phyloP scores from a whole-genome alignment of 2,329 filamentous ascomycete genomes.

The Nemania sp. region DNA sequence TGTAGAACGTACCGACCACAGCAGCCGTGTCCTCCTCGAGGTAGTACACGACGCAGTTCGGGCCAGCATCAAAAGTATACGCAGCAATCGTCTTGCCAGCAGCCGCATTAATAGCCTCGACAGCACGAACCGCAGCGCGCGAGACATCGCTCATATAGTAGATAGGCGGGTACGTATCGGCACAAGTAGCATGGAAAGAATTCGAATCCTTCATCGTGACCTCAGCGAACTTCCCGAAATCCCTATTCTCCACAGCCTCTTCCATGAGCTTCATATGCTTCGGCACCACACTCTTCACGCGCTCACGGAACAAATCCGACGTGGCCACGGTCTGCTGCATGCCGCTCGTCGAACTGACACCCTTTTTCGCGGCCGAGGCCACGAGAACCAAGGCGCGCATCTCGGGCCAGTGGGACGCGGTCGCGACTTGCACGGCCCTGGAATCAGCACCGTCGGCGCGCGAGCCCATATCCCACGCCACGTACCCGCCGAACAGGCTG shows the following conservation, averaged over 20 bases:
- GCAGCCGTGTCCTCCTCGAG: conserved; percentile 73
- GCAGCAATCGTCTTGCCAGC: conserved; percentile 82
- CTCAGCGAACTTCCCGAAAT: conserved; percentile 86
- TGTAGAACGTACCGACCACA: conserved; percentile 79
- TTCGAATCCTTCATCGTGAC: conserved; percentile 97
- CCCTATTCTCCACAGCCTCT: conserved; percentile 72
- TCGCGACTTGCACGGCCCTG: conserved; percentile 83
- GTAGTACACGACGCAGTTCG: conserved; percentile 97
- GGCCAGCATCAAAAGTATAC: conserved; percentile 97
- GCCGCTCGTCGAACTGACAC: conserved; percentile 85
- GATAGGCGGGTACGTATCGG: conserved; percentile 95
- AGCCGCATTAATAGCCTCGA: conserved; percentile 83
- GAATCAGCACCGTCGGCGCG: conserved; percentile 82
- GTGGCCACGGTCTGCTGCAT: conserved; percentile 98
- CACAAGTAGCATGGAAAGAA: conserved; percentile 91
- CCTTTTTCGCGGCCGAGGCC: conserved; percentile 92
- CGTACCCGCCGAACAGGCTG: conserved; percentile 91
- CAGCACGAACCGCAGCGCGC: conserved; percentile 80
- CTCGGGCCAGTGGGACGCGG: conserved; percentile 88
- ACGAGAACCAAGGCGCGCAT: conserved; percentile 94
- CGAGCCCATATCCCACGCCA: conserved; percentile 85
- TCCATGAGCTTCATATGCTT: conserved; percentile 84
- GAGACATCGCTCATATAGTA: conserved; percentile 98
- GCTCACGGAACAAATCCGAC: conserved; percentile 80
- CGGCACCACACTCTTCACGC: conserved; percentile 77